A percentile compares a stretch with the other conserved stretches of the same genome.
phyloP scores from a whole-genome alignment of 192 early-diverging fungal species.

The Coemansia sp. region DNA sequence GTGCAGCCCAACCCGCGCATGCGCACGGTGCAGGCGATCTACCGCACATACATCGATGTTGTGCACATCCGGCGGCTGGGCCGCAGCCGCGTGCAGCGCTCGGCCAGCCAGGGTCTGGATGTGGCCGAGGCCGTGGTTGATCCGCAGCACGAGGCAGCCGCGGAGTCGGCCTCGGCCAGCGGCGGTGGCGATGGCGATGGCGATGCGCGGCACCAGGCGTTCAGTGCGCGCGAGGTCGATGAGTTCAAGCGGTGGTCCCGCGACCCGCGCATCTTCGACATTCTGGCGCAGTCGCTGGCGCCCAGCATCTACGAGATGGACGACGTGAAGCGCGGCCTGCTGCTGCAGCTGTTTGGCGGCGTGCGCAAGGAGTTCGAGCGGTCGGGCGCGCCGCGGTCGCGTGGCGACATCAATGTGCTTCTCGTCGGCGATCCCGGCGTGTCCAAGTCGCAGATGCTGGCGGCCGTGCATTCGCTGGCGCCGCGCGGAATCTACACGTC shows the following conservation, averaged over 20 bases:
- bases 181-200: conserved; percentile 15
- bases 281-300: conserved; percentile 80
- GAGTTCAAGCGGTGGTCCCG: conserved; percentile 65
- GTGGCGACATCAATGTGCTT: conserved; percentile 93
- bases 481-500: conserved; percentile 96
- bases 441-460: conserved; percentile 89
- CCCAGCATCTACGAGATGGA: conserved; percentile 95
- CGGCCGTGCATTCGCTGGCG: conserved; percentile 89
- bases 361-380: conserved; percentile 78
- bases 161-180: neutral
- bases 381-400: conserved; percentile 65
- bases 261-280: conserved; percentile 75
- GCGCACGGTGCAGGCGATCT: conserved; percentile 85
- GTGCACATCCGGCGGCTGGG: conserved; percentile 87
- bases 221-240: conserved; percentile 58
- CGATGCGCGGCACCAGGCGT: conserved; percentile 45
- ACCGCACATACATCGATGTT: conserved; percentile 94
- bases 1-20: conserved; percentile 88
- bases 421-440: conserved; percentile 98
- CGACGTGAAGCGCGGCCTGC: conserved; percentile 96
- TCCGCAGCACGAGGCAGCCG: conserved; percentile 28
- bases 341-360: conserved; percentile 96
- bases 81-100: conserved; percentile 67
- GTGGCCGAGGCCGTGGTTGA: conserved; percentile 61
- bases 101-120: conserved; percentile 49